A percentile compares a stretch with the other conserved stretches of the same genome.
These are phyloP conservation scores for Moesziomyces globuligerus DNA, from an alignment of 1,284 basidiomycete genomes.

Conservation along the genomic window DNA sequence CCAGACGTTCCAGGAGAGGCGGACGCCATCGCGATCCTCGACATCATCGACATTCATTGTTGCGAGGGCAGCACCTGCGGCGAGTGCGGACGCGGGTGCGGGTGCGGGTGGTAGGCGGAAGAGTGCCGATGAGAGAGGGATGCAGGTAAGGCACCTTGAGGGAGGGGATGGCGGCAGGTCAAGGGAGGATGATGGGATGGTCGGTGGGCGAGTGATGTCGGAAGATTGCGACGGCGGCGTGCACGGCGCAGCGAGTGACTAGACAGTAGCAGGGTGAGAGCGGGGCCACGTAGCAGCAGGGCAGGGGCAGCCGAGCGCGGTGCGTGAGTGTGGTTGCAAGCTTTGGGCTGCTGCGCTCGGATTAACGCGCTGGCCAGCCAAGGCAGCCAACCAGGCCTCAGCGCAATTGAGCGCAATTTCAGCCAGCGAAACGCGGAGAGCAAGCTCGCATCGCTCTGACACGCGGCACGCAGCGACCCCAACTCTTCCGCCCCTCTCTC, in stretches of 20 bases:
- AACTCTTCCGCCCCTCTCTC: not conserved
- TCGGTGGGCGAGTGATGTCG: conserved; percentile 7
- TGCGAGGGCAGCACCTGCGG: not conserved
- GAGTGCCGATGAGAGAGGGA: not conserved
- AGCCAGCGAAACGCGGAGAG: no score
- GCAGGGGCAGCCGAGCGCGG: no score
- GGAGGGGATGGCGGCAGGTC: conserved; percentile 1
- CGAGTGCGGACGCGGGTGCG: no score
- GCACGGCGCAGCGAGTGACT: conserved; percentile 31
- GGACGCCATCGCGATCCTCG: conserved; percentile 68
- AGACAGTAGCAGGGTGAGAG: not conserved
- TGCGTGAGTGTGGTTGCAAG: no score
- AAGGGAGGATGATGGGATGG: conserved; percentile 3
- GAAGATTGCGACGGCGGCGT: conserved; percentile 25
- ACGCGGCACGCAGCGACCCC: no score
- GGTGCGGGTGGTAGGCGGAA: no score
- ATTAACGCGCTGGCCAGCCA: conserved; percentile 3
- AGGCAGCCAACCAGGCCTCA: conserved; percentile 2
- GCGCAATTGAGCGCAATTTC: no score
- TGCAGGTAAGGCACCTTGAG: not conserved
- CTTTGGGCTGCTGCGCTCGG: no score
- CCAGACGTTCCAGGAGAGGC: conserved; percentile 95
- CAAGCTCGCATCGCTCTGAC: no score
- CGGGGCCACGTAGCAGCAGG: conserved; percentile 20
- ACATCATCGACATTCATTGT: conserved; percentile 66